phyloP scores from a whole-genome alignment of 768 basidiomycete species.

The Boletus rubescentipes region DNA sequence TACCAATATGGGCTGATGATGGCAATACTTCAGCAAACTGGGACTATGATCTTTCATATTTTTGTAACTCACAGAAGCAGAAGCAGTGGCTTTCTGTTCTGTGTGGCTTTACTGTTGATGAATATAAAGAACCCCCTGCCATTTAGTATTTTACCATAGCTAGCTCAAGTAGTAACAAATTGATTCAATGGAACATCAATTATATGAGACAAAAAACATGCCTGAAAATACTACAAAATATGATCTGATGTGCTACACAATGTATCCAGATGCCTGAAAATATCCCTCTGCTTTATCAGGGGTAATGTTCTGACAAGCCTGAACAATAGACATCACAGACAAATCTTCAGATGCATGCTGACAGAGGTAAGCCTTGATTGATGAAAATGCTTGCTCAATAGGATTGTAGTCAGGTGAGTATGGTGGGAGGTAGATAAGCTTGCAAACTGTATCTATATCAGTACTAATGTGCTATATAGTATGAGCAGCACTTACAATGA shows the following conservation, averaged over 20 bases:
- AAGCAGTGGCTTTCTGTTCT: not conserved
- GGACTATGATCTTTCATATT: not conserved
- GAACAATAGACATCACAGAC: not conserved
- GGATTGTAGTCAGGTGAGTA: not conserved
- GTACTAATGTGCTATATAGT: not conserved
- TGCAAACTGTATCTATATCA: not conserved
- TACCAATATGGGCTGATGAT: not conserved
- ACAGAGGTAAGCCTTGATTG: not conserved
- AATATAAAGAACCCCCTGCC: not conserved
- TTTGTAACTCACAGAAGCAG: not conserved
- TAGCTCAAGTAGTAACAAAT: not conserved
- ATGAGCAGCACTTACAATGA: slow-evolving; percentile 14
- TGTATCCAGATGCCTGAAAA: slow-evolving; percentile 3
- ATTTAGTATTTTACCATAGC: not conserved
- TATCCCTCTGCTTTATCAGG: slow-evolving; percentile 3
- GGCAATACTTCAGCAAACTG: not conserved
- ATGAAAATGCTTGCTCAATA: not conserved
- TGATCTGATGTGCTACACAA: not conserved
- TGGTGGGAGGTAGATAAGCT: not conserved
- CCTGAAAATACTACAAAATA: no score
- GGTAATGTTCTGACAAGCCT: not conserved
- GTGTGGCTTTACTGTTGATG: not conserved
- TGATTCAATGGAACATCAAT: no score
- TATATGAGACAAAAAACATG: no score
- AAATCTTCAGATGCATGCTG: not conserved